Percentiles rank a stretch among this genome's conserved stretches.
phyloP scores from a whole-genome alignment of 2,329 filamentous ascomycete genomes.

The Pseudophaeomoniella oleicola region DNA sequence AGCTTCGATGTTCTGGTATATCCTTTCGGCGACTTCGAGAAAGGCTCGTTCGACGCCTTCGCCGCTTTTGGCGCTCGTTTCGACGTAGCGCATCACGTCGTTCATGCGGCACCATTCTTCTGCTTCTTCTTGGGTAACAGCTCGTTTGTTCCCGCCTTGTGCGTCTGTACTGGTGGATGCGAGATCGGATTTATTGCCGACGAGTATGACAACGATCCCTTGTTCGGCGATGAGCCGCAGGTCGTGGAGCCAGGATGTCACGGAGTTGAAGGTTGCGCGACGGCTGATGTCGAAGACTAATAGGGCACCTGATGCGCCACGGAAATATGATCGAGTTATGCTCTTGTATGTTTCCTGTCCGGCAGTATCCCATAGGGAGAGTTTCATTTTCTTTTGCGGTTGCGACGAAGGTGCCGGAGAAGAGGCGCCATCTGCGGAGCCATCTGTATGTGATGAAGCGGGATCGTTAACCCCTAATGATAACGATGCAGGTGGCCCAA shows the following conservation, averaged over 20 bases:
- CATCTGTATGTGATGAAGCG: slow-evolving; percentile 7
- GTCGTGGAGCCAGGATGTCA: slow-evolving; percentile 87
- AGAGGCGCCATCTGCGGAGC: slow-evolving; percentile 2
- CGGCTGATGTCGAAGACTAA: slow-evolving; percentile 92
- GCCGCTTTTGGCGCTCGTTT: slow-evolving; percentile 91
- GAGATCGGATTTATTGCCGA: slow-evolving; percentile 90
- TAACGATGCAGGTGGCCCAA: slow-evolving; percentile 64
- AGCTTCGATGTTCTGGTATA: slow-evolving; percentile 92
- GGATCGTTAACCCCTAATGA: slow-evolving; percentile 40
- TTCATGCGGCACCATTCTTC: slow-evolving; percentile 79
- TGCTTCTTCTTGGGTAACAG: slow-evolving; percentile 71
- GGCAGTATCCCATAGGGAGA: slow-evolving; percentile 82
- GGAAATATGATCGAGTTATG: slow-evolving; percentile 87
- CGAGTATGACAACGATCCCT: slow-evolving; percentile 83
- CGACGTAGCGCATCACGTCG: slow-evolving; percentile 82
- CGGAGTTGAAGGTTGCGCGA: slow-evolving; percentile 70
- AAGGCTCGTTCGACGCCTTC: slow-evolving; percentile 91
- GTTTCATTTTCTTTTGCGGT: slow-evolving; percentile 15
- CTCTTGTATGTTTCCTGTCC: slow-evolving; percentile 97
- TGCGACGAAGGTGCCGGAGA: slow-evolving; percentile 5
- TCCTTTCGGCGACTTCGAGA: slow-evolving; percentile 81
- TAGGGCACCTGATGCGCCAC: slow-evolving; percentile 61
- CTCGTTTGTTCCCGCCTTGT: slow-evolving; percentile 36
- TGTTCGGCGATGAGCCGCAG: slow-evolving; percentile 89
- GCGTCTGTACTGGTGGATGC: slow-evolving; percentile 28